phyloP scores from a whole-genome alignment of 352 stramenopile genomes.

The Globisporangium perplexum region DNA sequence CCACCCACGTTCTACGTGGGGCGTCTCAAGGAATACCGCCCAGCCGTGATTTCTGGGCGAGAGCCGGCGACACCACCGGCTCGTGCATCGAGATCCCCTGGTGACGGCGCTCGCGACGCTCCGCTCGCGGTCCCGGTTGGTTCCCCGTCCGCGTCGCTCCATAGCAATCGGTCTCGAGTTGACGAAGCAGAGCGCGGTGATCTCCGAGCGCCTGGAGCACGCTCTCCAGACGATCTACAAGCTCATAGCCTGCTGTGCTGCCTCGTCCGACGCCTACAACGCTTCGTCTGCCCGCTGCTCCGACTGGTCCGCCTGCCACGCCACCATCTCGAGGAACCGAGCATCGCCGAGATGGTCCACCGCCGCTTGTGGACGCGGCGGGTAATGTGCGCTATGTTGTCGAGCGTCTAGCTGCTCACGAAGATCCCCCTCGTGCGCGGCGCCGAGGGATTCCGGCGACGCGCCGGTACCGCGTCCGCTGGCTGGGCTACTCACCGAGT shows the following conservation, averaged over 20 bases:
- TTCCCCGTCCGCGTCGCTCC: not conserved
- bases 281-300: too few species aligned
- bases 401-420: conserved; percentile 10
- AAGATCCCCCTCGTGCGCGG: not conserved
- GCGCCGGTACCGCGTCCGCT: not conserved
- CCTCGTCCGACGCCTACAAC: too few species aligned
- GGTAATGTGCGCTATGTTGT: conserved; percentile 7
- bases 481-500: not conserved
- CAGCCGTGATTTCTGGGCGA: not conserved
- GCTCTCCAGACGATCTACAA: too few species aligned
- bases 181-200: too few species aligned
- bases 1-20: not conserved
- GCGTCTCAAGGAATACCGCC: not conserved
- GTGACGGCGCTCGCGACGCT: too few species aligned
- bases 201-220: too few species aligned
- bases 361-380: conserved; percentile 7
- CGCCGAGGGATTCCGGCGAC: not conserved
- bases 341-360: not conserved
- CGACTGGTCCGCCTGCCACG: too few species aligned
- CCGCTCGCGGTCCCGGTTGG: not conserved
- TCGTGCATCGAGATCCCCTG: not conserved
- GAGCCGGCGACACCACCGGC: too few species aligned
- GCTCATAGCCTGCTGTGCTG: too few species aligned
- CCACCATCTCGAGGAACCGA: not conserved
- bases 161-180: not conserved